Evolutionary conservation across 192 early-diverging fungal genomes (phyloP).

Genomic region (Coemansia sp.): DNA sequence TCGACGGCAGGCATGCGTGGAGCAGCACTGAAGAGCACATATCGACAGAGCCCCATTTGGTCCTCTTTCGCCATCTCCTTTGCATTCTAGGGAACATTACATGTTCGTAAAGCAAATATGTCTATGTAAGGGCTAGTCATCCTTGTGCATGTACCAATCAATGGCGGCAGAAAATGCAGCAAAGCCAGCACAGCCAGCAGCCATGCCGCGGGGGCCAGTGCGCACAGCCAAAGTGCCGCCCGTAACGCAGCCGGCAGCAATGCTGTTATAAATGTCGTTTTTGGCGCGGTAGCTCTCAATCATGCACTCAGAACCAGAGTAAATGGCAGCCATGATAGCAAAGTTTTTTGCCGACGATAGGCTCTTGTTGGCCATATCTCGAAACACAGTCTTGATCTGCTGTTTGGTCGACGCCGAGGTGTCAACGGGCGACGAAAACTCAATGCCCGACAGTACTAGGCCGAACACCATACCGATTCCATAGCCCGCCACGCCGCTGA

Average conservation of each 20-base stretch:
- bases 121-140: slow-evolving; percentile 35
- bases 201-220: slow-evolving; percentile 70
- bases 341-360: slow-evolving; percentile 89
- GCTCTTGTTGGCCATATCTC: slow-evolving; percentile 82
- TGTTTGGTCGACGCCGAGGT: slow-evolving; percentile 68
- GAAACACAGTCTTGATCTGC: slow-evolving; percentile 78
- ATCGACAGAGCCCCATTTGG: too few relatives aligned
- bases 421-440: slow-evolving; percentile 72
- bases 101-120: too few relatives aligned
- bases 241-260: slow-evolving; percentile 87
- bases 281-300: slow-evolving; percentile 96
- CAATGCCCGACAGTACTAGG: slow-evolving; percentile 86
- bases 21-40: too few relatives aligned
- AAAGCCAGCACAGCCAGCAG: slow-evolving; percentile 85
- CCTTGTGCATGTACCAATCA: slow-evolving; percentile 75
- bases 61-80: too few relatives aligned
- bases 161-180: slow-evolving; percentile 92
- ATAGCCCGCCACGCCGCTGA: slow-evolving; percentile 75
- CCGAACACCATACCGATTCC: slow-evolving; percentile 87
- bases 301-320: slow-evolving; percentile 88
- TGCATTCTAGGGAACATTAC: too few relatives aligned
- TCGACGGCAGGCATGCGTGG: too few relatives aligned
- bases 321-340: slow-evolving; percentile 86
- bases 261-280: slow-evolving; percentile 89
- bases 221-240: slow-evolving; percentile 76